Conservation (phyloP, 495 filamentous ascomycete genomes). For the Podospora bellae-mahoneyi region DNA sequence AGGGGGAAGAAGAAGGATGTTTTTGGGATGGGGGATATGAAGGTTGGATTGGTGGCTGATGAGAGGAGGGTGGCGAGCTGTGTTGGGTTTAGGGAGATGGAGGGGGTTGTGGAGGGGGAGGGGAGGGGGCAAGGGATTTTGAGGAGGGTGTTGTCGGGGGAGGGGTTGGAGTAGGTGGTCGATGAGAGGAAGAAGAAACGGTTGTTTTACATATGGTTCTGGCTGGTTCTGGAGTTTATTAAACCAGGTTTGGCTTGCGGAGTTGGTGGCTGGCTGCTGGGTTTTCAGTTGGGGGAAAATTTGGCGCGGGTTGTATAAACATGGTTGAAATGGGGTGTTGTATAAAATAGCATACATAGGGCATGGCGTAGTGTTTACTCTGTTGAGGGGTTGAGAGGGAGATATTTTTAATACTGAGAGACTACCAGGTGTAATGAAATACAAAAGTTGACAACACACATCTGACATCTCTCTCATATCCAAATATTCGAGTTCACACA, state of each 20-base stretch:
- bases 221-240: neutral
- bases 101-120: conserved; percentile 60
- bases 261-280: neutral
- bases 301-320: conserved; percentile 4
- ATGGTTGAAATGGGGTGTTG: neutral
- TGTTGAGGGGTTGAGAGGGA: neutral
- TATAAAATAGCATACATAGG: neutral
- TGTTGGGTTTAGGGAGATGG: conserved; percentile 73
- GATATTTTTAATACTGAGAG: conserved; percentile 1
- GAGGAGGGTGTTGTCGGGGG: conserved; percentile 52
- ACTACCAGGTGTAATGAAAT: neutral
- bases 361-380: conserved; percentile 16
- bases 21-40: conserved; percentile 35
- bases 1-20: conserved; percentile 30
- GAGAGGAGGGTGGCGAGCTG: conserved; percentile 72
- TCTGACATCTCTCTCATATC: neutral
- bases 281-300: neutral
- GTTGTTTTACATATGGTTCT: neutral
- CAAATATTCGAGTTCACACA: neutral
- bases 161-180: conserved; percentile 40
- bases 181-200: neutral
- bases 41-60: conserved; percentile 40
- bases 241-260: neutral
- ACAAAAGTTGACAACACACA: neutral
- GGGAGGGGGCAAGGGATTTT: conserved; percentile 60